Conservation (phyloP, 108 stramenopile species). For the Cyclotella cryptica region DNA sequence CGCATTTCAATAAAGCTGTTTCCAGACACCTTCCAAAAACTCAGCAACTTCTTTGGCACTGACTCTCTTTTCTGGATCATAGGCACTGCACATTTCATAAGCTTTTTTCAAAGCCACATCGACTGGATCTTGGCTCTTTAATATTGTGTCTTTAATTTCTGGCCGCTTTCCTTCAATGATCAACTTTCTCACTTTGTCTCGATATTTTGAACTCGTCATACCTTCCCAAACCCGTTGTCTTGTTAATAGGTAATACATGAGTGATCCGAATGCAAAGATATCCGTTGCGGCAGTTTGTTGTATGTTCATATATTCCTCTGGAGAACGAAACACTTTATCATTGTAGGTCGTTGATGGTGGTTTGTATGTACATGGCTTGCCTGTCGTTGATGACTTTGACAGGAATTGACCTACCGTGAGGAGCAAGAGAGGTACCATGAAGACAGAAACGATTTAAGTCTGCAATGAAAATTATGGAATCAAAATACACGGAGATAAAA, state of each 20-base stretch:
- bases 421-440: background rate
- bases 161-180: conserved; percentile 37
- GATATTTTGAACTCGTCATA: background rate
- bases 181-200: conserved; percentile 23
- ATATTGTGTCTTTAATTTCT: conserved; percentile 23
- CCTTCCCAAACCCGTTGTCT: conserved; percentile 35
- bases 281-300: conserved; percentile 53
- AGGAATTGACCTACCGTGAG: conserved; percentile 49
- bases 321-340: conserved; percentile 46
- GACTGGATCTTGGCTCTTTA: conserved; percentile 36
- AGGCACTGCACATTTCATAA: conserved; percentile 49
- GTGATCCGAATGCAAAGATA: conserved; percentile 50
- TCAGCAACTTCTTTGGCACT: conserved; percentile 3
- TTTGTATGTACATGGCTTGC: conserved; percentile 46
- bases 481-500: background rate
- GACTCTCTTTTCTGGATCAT: conserved; percentile 6
- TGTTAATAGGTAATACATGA: conserved; percentile 41
- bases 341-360: conserved; percentile 42
- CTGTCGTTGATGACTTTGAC: conserved; percentile 26
- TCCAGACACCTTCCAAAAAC: conserved; percentile 3
- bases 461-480: too few species aligned
- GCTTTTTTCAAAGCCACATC: conserved; percentile 31
- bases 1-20: background rate
- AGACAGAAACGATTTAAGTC: too few species aligned
- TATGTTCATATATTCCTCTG: conserved; percentile 49